Conservation (phyloP, 2,329 filamentous ascomycete species). For the Xylaria sp. region DNA sequence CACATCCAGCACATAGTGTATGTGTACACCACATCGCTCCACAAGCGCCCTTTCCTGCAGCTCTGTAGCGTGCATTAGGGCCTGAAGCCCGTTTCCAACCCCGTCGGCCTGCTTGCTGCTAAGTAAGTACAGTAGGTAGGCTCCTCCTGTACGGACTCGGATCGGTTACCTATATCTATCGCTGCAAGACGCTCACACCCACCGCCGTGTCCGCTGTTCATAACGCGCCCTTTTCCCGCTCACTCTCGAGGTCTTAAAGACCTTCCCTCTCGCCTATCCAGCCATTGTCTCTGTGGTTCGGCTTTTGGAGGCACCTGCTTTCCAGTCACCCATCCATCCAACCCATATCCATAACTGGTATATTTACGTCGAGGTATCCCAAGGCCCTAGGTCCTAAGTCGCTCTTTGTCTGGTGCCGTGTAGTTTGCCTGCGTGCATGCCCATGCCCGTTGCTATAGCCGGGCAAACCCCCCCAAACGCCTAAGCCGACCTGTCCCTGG, state of each 20-base stretch:
- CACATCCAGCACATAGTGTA: too few species aligned
- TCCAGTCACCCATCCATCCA: background rate
- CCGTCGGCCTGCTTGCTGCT: conserved; percentile 21
- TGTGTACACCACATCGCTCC: conserved; percentile 32
- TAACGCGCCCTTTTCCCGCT: conserved; percentile 26
- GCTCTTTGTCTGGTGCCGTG: conserved; percentile 15
- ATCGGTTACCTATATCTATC: conserved; percentile 16
- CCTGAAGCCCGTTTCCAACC: conserved; percentile 27
- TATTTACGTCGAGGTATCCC: background rate
- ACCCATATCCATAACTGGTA: background rate
- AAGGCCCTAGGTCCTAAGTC: background rate
- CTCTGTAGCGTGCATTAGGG: conserved; percentile 37
- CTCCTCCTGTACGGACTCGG: conserved; percentile 4
- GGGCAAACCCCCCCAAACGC: background rate
- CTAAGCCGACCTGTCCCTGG: conserved; percentile 18
- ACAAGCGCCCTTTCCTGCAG: conserved; percentile 38
- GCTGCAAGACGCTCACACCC: conserved; percentile 14
- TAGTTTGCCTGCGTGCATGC: background rate
- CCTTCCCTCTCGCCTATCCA: background rate
- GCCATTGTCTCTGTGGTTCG: background rate
- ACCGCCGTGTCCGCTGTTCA: conserved; percentile 14
- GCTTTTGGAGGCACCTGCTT: conserved; percentile 2
- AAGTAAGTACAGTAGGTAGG: too few species aligned
- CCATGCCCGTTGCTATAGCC: conserved; percentile 16
- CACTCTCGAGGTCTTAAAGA: background rate